Evolutionary conservation across 2,329 filamentous ascomycete genomes (phyloP).

Genomic region (Phyllosticta ampelicida): DNA sequence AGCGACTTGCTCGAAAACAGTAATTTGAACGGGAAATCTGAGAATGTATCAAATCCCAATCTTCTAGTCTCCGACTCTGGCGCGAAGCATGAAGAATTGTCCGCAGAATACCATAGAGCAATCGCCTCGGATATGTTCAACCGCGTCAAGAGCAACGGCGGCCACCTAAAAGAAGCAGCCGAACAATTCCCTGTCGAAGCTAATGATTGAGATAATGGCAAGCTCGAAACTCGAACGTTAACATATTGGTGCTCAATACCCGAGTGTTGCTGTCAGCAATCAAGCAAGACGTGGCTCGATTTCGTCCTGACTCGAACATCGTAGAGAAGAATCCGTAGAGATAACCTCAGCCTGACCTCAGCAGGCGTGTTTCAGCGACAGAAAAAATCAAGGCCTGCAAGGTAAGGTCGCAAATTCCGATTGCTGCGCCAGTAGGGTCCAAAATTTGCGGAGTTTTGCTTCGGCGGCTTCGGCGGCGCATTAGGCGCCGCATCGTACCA

Average conservation of each 20-base stretch:
- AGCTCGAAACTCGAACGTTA: too few species aligned
- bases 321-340: too few species aligned
- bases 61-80: not conserved
- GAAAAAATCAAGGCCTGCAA: too few species aligned
- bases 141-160: conserved; percentile 18
- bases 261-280: too few species aligned
- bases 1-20: conserved; percentile 51
- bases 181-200: not conserved
- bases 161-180: conserved; percentile 13
- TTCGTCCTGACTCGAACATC: too few species aligned
- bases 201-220: not conserved
- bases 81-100: conserved; percentile 10
- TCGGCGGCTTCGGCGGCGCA: not conserved
- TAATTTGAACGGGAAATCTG: not conserved
- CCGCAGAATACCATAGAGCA: conserved; percentile 14
- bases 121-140: conserved; percentile 17
- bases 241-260: too few species aligned
- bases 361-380: too few species aligned
- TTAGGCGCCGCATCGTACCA: not conserved
- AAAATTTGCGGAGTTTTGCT: too few species aligned
- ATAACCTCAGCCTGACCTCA: too few species aligned
- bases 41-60: not conserved
- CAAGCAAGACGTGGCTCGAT: too few species aligned
- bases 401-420: too few species aligned
- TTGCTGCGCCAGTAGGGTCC: too few species aligned